Base-by-base conservation (phyloP, 106 monocot species). In the Phalaenopsis aphrodite region DNA sequence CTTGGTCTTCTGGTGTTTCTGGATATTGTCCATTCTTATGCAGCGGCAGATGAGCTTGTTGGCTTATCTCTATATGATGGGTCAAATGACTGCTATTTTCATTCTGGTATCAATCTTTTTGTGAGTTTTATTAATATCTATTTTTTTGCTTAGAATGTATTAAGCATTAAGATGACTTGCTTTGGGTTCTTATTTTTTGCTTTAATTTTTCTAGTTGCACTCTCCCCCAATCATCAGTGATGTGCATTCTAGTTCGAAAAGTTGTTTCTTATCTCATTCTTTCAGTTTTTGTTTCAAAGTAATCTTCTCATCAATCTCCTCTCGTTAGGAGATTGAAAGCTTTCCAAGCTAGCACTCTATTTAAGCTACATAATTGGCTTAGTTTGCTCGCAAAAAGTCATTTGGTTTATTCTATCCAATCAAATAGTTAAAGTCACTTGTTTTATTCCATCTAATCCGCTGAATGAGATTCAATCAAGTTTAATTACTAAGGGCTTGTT, bases 11-110 rank as follows among this genome's bases (percentile, higher is more conserved):
- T 95, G 58, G 95, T 99, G 38, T 85, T 95, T 82, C 61, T 99
- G 48, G 99, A 99, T 81, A 86, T 99, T 77, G 91, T 99, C 42
- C 99, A 99, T 84, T 99, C 99, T 23, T 99, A 99, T 86, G 92
- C 95, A 43, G 89, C 99, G 55, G 94, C 93, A 68, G 95, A 99
- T 83, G 99, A 99, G 81, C 83, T 84, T 64, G 92, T 86, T 78
- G 98, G 98, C 24, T 91, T 98, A 79, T 94, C 97, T 45, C 89
- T 90, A 1, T 97, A 90, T 88, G 94, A 97, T 90, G 96, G 94
- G 45, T 91, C 92, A 68, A 94, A 94, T 85, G 96, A 97, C 56
- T 97, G 92, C 81, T 94, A 85, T 64, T 91, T 96, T 69, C 88
- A 93, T 76, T 81, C 84, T 30, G 96, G 95, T 95, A 91, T 73